phyloP scores from a whole-genome alignment of 31 red algal species.

The Odonthalia washingtoniensis region DNA sequence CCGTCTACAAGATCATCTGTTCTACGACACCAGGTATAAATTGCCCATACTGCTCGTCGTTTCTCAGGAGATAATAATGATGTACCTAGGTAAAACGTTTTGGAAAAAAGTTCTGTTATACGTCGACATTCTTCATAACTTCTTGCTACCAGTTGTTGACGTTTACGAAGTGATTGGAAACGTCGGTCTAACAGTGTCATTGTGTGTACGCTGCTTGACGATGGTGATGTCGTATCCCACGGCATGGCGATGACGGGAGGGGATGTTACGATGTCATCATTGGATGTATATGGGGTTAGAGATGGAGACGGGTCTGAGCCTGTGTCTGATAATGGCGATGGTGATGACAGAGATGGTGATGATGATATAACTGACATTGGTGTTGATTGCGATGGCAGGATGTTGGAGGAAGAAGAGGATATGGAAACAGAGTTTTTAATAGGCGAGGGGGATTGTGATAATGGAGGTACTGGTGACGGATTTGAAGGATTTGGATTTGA shows the following conservation, averaged over 20 bases:
- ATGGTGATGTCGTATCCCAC: slow-evolving; percentile 84
- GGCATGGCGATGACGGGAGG: too few species aligned
- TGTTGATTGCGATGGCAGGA: background rate
- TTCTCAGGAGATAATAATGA: slow-evolving; percentile 78
- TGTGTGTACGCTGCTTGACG: slow-evolving; percentile 46
- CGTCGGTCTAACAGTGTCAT: slow-evolving; percentile 70
- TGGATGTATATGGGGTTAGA: too few species aligned
- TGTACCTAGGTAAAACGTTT: slow-evolving; percentile 98
- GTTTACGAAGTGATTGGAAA: slow-evolving; percentile 62
- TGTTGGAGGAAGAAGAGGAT: background rate
- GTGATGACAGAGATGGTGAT: background rate
- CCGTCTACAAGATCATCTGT: slow-evolving; percentile 99
- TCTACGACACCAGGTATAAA: slow-evolving; percentile 97
- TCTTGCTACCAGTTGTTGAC: slow-evolving; percentile 48
- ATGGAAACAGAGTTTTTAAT: background rate
- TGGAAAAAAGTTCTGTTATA: slow-evolving; percentile 91
- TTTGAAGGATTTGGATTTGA: background rate
- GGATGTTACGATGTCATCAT: too few species aligned
- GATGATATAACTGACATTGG: background rate
- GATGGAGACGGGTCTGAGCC: background rate
- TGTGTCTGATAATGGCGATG: slow-evolving; percentile 16
- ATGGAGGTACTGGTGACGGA: background rate
- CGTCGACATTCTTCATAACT: slow-evolving; percentile 94
- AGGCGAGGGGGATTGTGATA: background rate
- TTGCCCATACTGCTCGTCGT: slow-evolving; percentile 92